These are phyloP conservation scores for Rhizopogon roseolus DNA, from an alignment of 768 basidiomycete genomes.

Conservation along the genomic window DNA sequence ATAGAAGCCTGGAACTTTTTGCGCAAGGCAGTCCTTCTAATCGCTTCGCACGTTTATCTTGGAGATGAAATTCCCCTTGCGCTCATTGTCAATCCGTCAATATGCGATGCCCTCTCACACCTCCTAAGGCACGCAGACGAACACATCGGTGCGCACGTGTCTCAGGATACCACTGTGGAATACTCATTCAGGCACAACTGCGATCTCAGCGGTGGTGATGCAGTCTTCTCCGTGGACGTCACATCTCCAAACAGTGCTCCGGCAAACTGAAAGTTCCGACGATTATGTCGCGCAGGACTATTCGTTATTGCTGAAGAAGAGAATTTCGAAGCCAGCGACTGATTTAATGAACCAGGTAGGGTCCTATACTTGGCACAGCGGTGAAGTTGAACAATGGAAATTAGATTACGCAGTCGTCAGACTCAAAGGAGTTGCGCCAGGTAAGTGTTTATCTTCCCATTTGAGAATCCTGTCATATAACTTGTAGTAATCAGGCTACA, in stretches of 20 bases:
- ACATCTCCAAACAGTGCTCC: conserved; percentile 37
- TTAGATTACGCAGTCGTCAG: neutral
- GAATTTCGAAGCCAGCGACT: conserved; percentile 21
- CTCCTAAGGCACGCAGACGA: conserved; percentile 27
- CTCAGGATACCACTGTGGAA: neutral
- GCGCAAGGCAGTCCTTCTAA: conserved; percentile 42
- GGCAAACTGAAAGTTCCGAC: conserved; percentile 16
- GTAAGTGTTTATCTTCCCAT: neutral
- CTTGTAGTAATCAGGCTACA: neutral
- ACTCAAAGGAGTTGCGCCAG: neutral
- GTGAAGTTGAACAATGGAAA: neutral
- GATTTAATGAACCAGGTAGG: conserved; percentile 26
- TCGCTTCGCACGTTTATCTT: conserved; percentile 39
- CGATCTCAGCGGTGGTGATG: neutral
- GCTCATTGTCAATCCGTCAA: conserved; percentile 39
- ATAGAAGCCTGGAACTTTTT: conserved; percentile 45
- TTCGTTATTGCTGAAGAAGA: conserved; percentile 23
- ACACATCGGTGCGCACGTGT: conserved; percentile 20
- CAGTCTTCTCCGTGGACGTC: conserved; percentile 40
- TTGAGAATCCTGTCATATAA: neutral
- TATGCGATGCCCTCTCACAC: conserved; percentile 45
- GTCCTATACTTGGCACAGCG: neutral
- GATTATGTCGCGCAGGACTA: conserved; percentile 19
- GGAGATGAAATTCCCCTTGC: conserved; percentile 48
- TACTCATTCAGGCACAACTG: neutral